Evolutionary conservation across 495 filamentous ascomycete species (phyloP).

Genomic region (Penicillium roqueforti): DNA sequence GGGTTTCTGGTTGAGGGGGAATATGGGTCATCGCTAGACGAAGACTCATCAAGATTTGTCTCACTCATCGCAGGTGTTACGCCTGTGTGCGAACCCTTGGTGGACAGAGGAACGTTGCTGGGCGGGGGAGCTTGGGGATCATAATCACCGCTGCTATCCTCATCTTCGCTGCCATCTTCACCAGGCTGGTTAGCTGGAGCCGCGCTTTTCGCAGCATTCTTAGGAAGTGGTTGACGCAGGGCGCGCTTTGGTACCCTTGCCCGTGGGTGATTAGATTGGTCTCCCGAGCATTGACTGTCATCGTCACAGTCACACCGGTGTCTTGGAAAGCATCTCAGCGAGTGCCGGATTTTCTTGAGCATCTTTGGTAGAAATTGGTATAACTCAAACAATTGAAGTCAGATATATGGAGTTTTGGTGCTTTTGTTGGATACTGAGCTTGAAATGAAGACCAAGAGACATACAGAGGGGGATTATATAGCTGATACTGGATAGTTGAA

Average conservation of each 20-base stretch:
- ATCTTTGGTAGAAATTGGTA: neutral
- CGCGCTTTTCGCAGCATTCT: neutral
- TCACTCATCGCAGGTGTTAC: neutral
- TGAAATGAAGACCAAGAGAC: neutral
- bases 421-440: neutral
- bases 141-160: neutral
- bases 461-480: neutral
- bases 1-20: neutral
- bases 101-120: no score
- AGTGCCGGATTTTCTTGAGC: neutral
- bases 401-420: neutral
- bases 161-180: neutral
- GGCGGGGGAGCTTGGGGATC: neutral
- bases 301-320: neutral
- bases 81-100: neutral
- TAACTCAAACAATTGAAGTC: neutral
- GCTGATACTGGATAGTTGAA: neutral
- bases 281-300: neutral
- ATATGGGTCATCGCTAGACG: neutral
- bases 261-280: neutral
- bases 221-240: neutral
- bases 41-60: neutral
- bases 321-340: neutral
- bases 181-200: neutral
- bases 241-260: neutral